Evolutionary conservation across 371 early-diverging fungal genomes (phyloP), one percentile per base, ranked within the genome.

Genomic region (Choanephora cucurbitarum): DNA sequence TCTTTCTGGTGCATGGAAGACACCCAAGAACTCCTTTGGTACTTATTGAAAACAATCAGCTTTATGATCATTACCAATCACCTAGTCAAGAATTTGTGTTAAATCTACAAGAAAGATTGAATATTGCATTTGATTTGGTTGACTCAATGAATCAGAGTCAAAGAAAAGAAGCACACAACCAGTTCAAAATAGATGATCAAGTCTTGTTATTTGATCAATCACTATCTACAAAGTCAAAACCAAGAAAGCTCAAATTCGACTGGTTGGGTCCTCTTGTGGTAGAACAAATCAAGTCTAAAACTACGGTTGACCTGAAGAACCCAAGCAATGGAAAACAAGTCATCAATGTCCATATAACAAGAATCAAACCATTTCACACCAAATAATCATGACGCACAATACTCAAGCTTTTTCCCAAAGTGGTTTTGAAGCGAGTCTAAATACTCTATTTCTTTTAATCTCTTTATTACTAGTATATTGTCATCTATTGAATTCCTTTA

Each of bases 1-100:
- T 57, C 44, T 49, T 32, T 24, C 33, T 57, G n/a, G 57, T 57
- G 2, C 50, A 57, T 24, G 57, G 57, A n/a, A 11, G 50, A 24
- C 33, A 57, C 9, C 24, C 57, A 49, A 42, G 44, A 33, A 33
- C 31, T 18, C 56, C 56, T 41, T 13, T 56, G 21, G 39, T 49
- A 31, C 41, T 13, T 10, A 14, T 28, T 18, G 21, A 48, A 5
- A 28, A 47, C 8, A 41, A 42, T 11, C n/a, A 28, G 14, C 18
- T 49, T 0, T 48, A 37, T 37, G 13, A 37, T 37, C 37, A 37
- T 14, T 13, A 37, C 37, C 37, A 37, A 9, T 37, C 37, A 11
- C 37, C 37, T 11, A 2, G 13, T 37, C 14, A 37, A 37, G 14
- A 37, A 37, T 37, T 13, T 37, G 37, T 14, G 14, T 13, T 37